Conservation (phyloP, 2,329 filamentous ascomycete genomes). For the Didymosphaeria variabile region DNA sequence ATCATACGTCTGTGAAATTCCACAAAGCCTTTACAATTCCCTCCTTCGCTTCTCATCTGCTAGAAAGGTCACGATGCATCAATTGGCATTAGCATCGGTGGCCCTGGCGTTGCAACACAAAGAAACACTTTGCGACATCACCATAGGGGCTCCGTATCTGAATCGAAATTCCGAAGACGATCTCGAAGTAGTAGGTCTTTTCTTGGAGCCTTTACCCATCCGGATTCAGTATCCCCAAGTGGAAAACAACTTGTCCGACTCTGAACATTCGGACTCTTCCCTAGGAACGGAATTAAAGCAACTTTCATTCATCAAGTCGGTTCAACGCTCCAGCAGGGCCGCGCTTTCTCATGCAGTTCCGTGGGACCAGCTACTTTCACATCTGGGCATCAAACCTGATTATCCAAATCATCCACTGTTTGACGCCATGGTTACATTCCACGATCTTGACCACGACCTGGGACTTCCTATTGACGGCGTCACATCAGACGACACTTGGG, state of each 20-base stretch:
- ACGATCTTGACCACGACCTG: not conserved
- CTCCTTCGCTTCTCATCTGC: too few relatives aligned
- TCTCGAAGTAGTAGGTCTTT: conserved; percentile 5
- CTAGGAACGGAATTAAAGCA: too few relatives aligned
- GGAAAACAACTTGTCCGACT: too few relatives aligned
- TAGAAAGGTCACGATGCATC: conserved; percentile 2
- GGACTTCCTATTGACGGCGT: not conserved
- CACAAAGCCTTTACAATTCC: too few relatives aligned
- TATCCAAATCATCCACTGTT: not conserved
- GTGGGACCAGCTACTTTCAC: not conserved
- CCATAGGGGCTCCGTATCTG: conserved; percentile 12
- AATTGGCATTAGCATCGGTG: conserved; percentile 5
- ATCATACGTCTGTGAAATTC: too few relatives aligned
- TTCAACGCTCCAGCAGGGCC: not conserved
- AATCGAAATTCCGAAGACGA: conserved; percentile 8
- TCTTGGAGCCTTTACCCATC: conserved; percentile 15
- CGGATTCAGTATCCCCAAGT: conserved; percentile 3
- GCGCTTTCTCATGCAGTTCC: conserved; percentile 8
- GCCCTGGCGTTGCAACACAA: conserved; percentile 1
- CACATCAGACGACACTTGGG: not conserved
- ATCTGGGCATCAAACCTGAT: not conserved
- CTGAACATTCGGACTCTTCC: too few relatives aligned
- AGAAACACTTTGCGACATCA: not conserved
- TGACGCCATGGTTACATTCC: conserved; percentile 14
- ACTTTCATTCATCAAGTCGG: not conserved